Percentiles rank a stretch among this genome's conserved stretches.
phyloP scores from a whole-genome alignment of 2,329 filamentous ascomycete genomes.

The Penicillium sp. region DNA sequence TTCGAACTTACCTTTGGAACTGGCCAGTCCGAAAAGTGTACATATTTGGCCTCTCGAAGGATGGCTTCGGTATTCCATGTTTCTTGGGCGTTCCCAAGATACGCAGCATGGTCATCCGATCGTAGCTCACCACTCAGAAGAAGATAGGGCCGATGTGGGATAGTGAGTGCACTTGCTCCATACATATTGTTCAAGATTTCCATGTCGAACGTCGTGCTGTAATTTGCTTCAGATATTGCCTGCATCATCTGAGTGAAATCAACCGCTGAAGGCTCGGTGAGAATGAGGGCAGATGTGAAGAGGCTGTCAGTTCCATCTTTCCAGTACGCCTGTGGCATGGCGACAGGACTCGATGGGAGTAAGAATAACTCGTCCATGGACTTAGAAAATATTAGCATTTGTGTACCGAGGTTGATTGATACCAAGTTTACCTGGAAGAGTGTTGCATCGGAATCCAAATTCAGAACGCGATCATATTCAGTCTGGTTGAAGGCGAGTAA shows the following conservation, averaged over 20 bases:
- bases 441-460: constrained; percentile 63
- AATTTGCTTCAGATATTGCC: not conserved
- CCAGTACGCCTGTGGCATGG: not conserved
- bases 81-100: not conserved
- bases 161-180: not conserved
- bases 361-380: constrained; percentile 3
- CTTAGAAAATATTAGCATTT: not conserved
- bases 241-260: not conserved
- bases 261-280: not conserved
- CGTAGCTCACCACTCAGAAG: not conserved
- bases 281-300: not conserved
- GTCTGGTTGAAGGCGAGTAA: constrained; percentile 67
- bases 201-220: not conserved
- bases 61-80: not conserved
- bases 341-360: not conserved
- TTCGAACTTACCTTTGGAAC: not conserved
- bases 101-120: not conserved
- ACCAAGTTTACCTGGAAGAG: constrained; percentile 44
- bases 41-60: not conserved
- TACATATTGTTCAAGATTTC: not conserved
- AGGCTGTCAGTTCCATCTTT: not conserved
- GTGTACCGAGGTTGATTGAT: no score
- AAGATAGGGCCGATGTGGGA: not conserved
- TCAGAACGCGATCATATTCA: constrained; percentile 58
- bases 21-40: not conserved